Percentiles rank a stretch among this genome's conserved stretches.
phyloP scores from a whole-genome alignment of 768 basidiomycete genomes.

The Russula dissimulans region DNA sequence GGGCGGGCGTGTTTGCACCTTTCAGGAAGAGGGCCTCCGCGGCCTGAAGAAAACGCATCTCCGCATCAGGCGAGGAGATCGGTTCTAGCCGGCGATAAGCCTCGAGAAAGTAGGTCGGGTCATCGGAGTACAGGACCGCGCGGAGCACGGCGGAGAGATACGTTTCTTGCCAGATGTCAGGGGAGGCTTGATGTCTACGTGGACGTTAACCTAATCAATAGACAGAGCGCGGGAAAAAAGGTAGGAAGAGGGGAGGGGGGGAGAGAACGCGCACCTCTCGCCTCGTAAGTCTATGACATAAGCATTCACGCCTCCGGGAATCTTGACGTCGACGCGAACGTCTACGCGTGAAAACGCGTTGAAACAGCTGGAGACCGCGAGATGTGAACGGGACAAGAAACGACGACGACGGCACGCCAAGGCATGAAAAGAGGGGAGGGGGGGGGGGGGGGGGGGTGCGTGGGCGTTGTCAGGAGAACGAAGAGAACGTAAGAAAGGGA shows the following conservation, averaged over 20 bases:
- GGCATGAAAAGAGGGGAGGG: no score
- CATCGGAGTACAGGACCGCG: slow-evolving; percentile 92
- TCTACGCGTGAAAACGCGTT: slow-evolving; percentile 98
- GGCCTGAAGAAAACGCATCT: slow-evolving; percentile 82
- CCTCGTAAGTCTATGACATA: slow-evolving; percentile 92
- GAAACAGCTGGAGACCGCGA: slow-evolving; percentile 57
- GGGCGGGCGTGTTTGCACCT: slow-evolving; percentile 34
- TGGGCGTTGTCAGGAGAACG: neutral
- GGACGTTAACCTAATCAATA: neutral
- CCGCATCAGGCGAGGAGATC: slow-evolving; percentile 80
- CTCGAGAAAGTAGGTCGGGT: slow-evolving; percentile 82
- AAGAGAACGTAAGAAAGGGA: neutral
- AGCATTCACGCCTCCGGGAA: slow-evolving; percentile 92
- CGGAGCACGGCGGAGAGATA: slow-evolving; percentile 89
- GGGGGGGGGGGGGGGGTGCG: no score
- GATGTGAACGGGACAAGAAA: neutral
- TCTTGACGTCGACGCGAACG: slow-evolving; percentile 95
- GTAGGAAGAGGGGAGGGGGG: no score
- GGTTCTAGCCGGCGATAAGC: slow-evolving; percentile 95
- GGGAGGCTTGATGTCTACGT: slow-evolving; percentile 75
- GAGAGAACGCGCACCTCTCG: slow-evolving; percentile 56
- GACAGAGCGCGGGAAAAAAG: neutral
- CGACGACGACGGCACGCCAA: neutral
- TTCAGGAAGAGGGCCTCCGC: slow-evolving; percentile 85
- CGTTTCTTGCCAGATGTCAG: slow-evolving; percentile 95